A percentile compares a stretch with the other conserved stretches of the same genome.
These are phyloP conservation scores for Aristolochia fimbriata DNA, from an alignment of 164 flowering plant species.

Conservation along the genomic window DNA sequence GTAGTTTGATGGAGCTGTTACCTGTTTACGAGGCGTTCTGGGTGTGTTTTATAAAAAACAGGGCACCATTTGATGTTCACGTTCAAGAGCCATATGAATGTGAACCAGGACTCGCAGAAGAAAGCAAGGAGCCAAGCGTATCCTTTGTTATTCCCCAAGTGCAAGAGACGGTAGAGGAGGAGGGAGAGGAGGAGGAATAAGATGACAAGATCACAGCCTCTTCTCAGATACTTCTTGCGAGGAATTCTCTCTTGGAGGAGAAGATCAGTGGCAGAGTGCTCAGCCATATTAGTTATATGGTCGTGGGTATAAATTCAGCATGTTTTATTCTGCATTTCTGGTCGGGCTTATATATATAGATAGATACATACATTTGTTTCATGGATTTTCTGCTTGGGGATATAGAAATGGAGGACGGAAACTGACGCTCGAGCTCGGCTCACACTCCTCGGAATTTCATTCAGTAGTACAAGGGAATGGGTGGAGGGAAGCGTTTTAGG, in stretches of 20 bases:
- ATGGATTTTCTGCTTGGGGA: no score
- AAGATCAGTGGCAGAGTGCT: neutral
- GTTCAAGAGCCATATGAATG: slow-evolving; percentile 32
- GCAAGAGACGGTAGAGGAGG: slow-evolving; percentile 30
- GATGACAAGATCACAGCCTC: slow-evolving; percentile 22
- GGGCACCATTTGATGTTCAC: slow-evolving; percentile 34
- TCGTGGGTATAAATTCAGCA: neutral
- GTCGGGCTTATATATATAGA: no score
- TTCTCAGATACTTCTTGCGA: slow-evolving; percentile 12
- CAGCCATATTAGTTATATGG: neutral
- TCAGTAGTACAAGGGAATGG: no score
- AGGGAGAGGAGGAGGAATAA: slow-evolving; percentile 38
- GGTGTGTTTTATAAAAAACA: slow-evolving; percentile 25
- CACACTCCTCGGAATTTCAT: no score
- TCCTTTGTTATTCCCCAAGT: slow-evolving; percentile 16
- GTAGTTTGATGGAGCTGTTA: slow-evolving; percentile 1
- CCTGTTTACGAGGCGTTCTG: slow-evolving; percentile 30
- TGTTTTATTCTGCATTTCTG: no score
- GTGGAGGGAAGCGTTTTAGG: no score
- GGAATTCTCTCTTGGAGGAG: slow-evolving; percentile 6
- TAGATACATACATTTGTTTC: no score
- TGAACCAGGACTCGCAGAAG: slow-evolving; percentile 44
- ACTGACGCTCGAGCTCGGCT: no score
- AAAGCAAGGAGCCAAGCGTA: slow-evolving; percentile 35
- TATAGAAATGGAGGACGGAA: no score